Percentiles rank a stretch among this genome's conserved stretches.
phyloP scores from a whole-genome alignment of 2,329 filamentous ascomycete species.

The Neonectria faginata region DNA sequence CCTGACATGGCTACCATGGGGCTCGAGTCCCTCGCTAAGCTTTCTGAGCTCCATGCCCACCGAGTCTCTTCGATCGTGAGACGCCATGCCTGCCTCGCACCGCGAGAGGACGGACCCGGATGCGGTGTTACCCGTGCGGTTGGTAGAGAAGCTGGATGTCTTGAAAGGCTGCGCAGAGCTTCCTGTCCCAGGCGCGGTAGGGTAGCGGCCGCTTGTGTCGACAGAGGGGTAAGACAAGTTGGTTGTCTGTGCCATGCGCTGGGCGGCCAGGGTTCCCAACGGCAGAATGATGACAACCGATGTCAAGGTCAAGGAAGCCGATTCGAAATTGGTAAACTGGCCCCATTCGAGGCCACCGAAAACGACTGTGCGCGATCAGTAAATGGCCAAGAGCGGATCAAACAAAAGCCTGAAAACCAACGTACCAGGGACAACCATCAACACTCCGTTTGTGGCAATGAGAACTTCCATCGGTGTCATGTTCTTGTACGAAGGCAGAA shows the following conservation, averaged over 20 bases:
- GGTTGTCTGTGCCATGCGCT: conserved; percentile 53
- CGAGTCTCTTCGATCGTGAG: conserved; percentile 40
- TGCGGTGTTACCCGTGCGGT: conserved; percentile 30
- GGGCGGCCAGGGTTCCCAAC: conserved; percentile 64
- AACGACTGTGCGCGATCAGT: conserved; percentile 53
- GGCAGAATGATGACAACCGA: conserved; percentile 65
- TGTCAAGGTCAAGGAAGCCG: conserved; percentile 62
- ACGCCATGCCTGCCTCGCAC: conserved; percentile 38
- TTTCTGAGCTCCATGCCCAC: conserved; percentile 50
- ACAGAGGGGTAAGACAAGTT: conserved; percentile 37
- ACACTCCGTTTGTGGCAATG: conserved; percentile 65
- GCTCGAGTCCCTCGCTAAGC: conserved; percentile 41
- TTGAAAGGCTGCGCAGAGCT: conserved; percentile 41
- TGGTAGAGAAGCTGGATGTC: conserved; percentile 35
- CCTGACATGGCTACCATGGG: conserved; percentile 39
- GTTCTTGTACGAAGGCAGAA: conserved; percentile 57
- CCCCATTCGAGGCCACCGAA: conserved; percentile 63
- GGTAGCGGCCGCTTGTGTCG: conserved; percentile 33
- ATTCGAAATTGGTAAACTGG: conserved; percentile 58
- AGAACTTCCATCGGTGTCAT: conserved; percentile 66
- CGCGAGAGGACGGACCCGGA: conserved; percentile 43
- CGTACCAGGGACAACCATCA: conserved; percentile 68
- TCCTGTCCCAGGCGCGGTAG: conserved; percentile 22
- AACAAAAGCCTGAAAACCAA: conserved; percentile 4
- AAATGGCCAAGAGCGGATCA: not conserved